These are phyloP conservation scores for Nemania bipapillata DNA, from an alignment of 2,329 filamentous ascomycete species.

Conservation along the genomic window DNA sequence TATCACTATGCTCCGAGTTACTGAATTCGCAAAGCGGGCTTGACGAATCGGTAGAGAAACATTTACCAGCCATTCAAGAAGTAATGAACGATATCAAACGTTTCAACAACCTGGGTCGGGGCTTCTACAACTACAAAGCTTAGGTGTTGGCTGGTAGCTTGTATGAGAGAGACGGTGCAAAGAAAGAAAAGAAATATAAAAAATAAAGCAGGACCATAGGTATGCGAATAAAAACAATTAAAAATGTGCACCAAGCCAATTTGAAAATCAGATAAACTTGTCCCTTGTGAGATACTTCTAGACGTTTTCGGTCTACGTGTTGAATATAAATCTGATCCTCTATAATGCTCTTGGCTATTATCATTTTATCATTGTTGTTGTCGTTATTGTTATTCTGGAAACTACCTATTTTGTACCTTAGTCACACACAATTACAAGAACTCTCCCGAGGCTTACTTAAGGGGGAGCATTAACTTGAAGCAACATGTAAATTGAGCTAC, in stretches of 20 bases:
- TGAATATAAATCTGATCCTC: neutral
- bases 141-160: neutral
- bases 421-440: no score
- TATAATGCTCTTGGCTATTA: no score
- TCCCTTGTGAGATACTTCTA: neutral
- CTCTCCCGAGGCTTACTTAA: no score
- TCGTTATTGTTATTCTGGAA: no score
- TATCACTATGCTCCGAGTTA: constrained; percentile 24
- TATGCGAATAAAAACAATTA: neutral
- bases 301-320: neutral
- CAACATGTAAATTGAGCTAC: no score
- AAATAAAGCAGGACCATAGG: neutral
- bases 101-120: constrained; percentile 24
- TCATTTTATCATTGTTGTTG: no score
- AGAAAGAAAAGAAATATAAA: neutral
- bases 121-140: constrained; percentile 21
- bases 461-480: no score
- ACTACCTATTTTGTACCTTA: no score
- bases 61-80: constrained; percentile 7
- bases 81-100: constrained; percentile 23
- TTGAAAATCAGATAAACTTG: neutral
- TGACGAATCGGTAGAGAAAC: constrained; percentile 15
- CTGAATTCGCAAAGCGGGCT: constrained; percentile 18
- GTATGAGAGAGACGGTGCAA: neutral
- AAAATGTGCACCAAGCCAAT: neutral